Base-by-base conservation (phyloP, 345 rosid species). In the Atalantia buxifolia region DNA sequence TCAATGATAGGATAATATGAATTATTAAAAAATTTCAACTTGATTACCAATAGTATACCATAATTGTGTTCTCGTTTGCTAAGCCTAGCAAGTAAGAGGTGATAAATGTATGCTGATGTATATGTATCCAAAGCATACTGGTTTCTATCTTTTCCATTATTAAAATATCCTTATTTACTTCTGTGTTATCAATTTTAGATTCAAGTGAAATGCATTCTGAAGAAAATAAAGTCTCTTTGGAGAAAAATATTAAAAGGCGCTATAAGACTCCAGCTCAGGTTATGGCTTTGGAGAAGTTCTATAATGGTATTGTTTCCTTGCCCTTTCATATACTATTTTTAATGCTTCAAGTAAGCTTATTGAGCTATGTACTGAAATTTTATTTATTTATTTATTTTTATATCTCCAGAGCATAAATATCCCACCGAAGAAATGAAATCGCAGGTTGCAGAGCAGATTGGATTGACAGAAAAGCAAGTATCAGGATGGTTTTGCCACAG, bases 401-500 rank as follows among this genome's bases (percentile, higher is more conserved):
- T 2, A 36, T 80, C 69, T 13, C 31, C 88, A 95, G 96, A 93
- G 78, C 88, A 93, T 72, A 95, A 85, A 84, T 92, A 92, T 83
- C 98, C 94, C 28, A 77, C 85, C 0, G 98, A 95, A 74, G 99
- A 93, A 85, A 86, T 91, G 94, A 95, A 92, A 81, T 80, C 76
- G 24, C 84, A 87, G 83, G 71, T 95, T 75, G 92, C 98, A 22
- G 92, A 84, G 78, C 82, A 87, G 83, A 66, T 92, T 60, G 93
- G 90, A 9, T 84, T 95, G 89, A 95, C 99, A 1, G 94, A 95
- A 85, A 95, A 92, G 81, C 98, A 95, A 92, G 88, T 95, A 82
- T 91, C 97, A 33, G 93, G 98, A 60, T 95, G 99, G 99, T 95
- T 95, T 87, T 95, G 99, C 81, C 99, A 93, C 85, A 88, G 97